Base-by-base conservation (phyloP, 495 filamentous ascomycete species). In the Aspergillus saccharolyticus region DNA sequence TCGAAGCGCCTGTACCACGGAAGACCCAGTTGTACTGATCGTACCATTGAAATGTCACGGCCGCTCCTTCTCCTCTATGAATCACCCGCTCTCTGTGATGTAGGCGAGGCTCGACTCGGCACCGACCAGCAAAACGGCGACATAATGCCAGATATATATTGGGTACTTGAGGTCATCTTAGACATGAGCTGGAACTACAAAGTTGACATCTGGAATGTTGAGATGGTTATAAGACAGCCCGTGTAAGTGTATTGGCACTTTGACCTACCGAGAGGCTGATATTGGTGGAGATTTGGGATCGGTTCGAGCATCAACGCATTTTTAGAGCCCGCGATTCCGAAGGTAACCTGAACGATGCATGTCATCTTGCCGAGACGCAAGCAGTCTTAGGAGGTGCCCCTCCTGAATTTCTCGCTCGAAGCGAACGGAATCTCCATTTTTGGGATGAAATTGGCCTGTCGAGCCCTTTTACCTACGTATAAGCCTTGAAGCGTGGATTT, bases 131-230 rank as follows among this genome's bases (percentile, higher is more conserved):
- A 73, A 65, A 47, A 50, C 9, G 66, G 63, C 4, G 59, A 63
- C 48, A 63, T 66, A 44, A 69, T 66, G 64, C 72, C 71, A 22
- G 60, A 66, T 44, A 45, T 72, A n/a, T 78, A 78, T 57, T 61
- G 71, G 25, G 70, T 71, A 24, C 75, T 74, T 12, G 74, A 79
- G 62, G 61, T 77, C 4, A 70, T 75, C 44, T 46, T 77, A 52
- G 55, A 61, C 25, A 72, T 71, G 58, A 60, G 42, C 22, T 78
- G 75, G 75, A 59, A 68, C 57, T 66, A 54, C 30, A 72, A 70
- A 52, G 62, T 77, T 45, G 72, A 78, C 54, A 72, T 78, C 44
- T 78, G 74, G 74, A 66, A 63, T 56, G 53, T 72, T n/a, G 78
- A 73, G 2, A 70, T 76, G 57, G 64, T 79, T 72, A 74, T 80